A percentile compares a stretch with the other conserved stretches of the same genome.
Conservation (phyloP, 1,284 basidiomycete species). For the Ceratobasidium sp. region DNA sequence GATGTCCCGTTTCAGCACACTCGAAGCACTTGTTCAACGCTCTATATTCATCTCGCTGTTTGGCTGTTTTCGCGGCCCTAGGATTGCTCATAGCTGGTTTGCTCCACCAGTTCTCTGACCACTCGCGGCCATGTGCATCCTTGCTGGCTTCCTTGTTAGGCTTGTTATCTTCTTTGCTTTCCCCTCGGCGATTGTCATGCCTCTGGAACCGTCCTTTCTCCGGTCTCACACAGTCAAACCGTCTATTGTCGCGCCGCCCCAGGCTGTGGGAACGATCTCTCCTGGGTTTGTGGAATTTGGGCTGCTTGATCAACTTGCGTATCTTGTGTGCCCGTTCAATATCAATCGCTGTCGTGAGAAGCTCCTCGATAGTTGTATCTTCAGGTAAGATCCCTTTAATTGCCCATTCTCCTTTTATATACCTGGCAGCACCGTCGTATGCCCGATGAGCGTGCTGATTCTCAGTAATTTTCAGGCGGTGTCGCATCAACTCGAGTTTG, state of each 20-base stretch:
- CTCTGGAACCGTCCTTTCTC: too few relatives aligned
- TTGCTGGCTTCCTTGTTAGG: background rate
- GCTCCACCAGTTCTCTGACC: too few relatives aligned
- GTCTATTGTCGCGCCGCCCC: background rate
- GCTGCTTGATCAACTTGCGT: background rate
- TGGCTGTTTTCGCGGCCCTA: background rate
- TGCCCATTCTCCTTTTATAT: background rate
- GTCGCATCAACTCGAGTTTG: background rate
- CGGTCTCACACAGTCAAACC: too few relatives aligned
- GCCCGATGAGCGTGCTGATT: background rate
- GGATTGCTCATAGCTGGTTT: background rate
- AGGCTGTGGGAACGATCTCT: background rate
- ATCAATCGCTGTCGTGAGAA: background rate
- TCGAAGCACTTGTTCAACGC: constrained; percentile 43
- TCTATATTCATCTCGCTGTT: constrained; percentile 21
- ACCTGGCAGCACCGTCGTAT: background rate
- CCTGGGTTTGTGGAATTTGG: background rate
- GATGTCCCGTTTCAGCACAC: constrained; percentile 30
- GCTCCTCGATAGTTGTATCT: background rate
- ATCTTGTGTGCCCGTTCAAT: constrained; percentile 17
- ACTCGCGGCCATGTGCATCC: background rate
- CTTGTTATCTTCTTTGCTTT: too few relatives aligned
- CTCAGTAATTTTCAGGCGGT: background rate
- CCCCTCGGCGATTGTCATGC: too few relatives aligned
- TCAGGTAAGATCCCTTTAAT: background rate